Evolutionary conservation across 352 stramenopile genomes (phyloP), one percentile per base, ranked within the genome.

Genomic region (Blastocystis sp.): DNA sequence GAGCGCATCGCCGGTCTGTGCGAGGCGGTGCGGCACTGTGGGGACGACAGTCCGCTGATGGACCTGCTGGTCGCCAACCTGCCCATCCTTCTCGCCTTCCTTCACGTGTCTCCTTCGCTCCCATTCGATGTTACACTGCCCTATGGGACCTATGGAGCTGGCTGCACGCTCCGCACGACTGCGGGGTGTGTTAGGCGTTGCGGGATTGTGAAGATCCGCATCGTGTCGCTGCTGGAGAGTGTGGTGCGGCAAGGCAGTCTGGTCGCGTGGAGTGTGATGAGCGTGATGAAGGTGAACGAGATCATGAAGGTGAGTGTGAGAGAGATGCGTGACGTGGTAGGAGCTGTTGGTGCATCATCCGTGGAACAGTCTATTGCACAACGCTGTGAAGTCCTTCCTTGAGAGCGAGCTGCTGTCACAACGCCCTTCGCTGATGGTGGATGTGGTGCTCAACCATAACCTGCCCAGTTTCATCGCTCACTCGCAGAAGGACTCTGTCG

Each of bases 331-430:
- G 56, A 3, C 5, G 10, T 10, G 14, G 21, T 77, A 77, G 66
- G 23, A 34, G 45, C 41, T 84, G 19, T 23, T 84, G 19, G 40
- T 43, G 41, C 3, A 52, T 14, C 74, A 84, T 84, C 74, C 74
- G 11, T 67, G 59, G 52, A 84, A 52, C 48, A 84, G 74, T 28
- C 19, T 69, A 9, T 11, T 84, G 10, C 74, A 84, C 45, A 59
- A 67, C 10, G 74, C 52, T 5, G 34, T 84, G 34, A 28, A n/a
- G n/a, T 59, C 38, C 14, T 64, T 66, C 41, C 11, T 81, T 9
- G 7, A 23, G 2, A 19, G 14, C 19, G 52, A 38, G 11, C 52
- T 81, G 9, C 7, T 9, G 11, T 9, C 40, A n/a, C 3, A 11
- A 11, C 17, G 11, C 9, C 19, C 43, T 59, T n/a, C 45, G 1